Percentiles rank a stretch among this genome's conserved stretches.
phyloP scores from a whole-genome alignment of 805 yeast genomes.

The Tetrapisispora nanseiensis region DNA sequence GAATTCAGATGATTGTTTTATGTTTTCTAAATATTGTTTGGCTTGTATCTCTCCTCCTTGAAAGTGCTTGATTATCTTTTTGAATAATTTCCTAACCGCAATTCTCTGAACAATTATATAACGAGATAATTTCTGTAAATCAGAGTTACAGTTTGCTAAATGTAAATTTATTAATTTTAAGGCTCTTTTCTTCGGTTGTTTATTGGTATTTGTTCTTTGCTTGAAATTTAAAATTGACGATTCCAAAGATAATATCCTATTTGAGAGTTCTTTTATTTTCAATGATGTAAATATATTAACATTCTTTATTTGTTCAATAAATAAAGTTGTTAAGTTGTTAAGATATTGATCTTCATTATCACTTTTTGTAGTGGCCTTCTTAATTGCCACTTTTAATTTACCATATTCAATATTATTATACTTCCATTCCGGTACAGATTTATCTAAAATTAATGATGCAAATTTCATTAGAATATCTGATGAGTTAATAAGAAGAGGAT shows the following conservation, averaged over 20 bases:
- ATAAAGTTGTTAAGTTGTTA: constrained; percentile 6
- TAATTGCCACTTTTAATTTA: constrained; percentile 57
- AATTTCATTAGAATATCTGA: constrained; percentile 54
- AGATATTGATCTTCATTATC: constrained; percentile 6
- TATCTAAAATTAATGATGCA: constrained; percentile 61
- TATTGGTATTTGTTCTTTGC: not conserved
- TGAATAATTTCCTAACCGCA: constrained; percentile 50
- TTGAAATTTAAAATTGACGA: constrained; percentile 15
- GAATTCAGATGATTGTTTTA: constrained; percentile 12
- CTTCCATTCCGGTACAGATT: constrained; percentile 85
- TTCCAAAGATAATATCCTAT: constrained; percentile 22
- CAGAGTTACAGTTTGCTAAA: constrained; percentile 22
- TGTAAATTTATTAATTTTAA: constrained; percentile 12
- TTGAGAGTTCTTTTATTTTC: constrained; percentile 25
- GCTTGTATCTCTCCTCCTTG: constrained; percentile 12
- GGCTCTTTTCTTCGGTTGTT: constrained; percentile 4
- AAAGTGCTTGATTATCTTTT: constrained; percentile 34
- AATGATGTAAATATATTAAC: constrained; percentile 22
- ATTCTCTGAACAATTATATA: constrained; percentile 52
- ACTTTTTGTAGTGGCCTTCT: constrained; percentile 38
- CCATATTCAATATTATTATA: constrained; percentile 77
- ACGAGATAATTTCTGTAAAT: constrained; percentile 44
- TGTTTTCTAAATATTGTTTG: constrained; percentile 7
- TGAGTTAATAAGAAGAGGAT: too few species aligned
- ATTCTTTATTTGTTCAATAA: constrained; percentile 19